Conservation (phyloP, 495 filamentous ascomycete species). For the Talaromyces thailandensis region DNA sequence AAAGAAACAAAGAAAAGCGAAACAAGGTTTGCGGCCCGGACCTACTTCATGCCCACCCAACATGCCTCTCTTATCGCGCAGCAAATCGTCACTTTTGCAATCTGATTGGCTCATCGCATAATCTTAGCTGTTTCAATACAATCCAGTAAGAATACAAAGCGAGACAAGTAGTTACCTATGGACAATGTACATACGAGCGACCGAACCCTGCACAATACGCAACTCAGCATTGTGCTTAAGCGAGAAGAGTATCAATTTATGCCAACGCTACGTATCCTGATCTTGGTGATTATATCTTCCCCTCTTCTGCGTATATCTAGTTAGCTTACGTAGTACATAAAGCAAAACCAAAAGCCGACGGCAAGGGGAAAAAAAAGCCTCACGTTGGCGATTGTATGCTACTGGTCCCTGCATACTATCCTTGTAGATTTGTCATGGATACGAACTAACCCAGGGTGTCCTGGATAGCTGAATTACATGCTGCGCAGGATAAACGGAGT, state of each 20-base stretch:
- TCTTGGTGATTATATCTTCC: background rate
- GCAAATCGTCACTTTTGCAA: background rate
- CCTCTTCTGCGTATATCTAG: background rate
- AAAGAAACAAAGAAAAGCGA: background rate
- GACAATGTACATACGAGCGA: background rate
- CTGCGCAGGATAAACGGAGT: background rate
- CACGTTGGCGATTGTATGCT: background rate
- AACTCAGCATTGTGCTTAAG: background rate
- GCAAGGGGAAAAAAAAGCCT: background rate
- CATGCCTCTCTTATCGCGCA: constrained; percentile 1
- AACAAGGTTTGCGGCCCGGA: constrained; percentile 5
- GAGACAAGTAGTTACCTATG: background rate
- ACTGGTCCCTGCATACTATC: constrained; percentile 6
- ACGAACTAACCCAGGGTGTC: background rate
- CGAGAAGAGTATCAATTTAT: background rate
- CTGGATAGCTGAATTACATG: background rate
- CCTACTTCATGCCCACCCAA: background rate
- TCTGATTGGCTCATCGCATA: background rate
- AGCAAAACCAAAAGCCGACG: background rate
- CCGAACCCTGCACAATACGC: background rate
- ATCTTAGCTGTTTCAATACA: background rate
- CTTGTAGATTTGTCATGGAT: background rate
- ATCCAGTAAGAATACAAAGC: background rate
- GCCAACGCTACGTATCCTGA: background rate
- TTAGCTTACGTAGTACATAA: background rate